phyloP scores from a whole-genome alignment of 1,284 basidiomycete species.

The Apiotrichum veenhuisii region DNA sequence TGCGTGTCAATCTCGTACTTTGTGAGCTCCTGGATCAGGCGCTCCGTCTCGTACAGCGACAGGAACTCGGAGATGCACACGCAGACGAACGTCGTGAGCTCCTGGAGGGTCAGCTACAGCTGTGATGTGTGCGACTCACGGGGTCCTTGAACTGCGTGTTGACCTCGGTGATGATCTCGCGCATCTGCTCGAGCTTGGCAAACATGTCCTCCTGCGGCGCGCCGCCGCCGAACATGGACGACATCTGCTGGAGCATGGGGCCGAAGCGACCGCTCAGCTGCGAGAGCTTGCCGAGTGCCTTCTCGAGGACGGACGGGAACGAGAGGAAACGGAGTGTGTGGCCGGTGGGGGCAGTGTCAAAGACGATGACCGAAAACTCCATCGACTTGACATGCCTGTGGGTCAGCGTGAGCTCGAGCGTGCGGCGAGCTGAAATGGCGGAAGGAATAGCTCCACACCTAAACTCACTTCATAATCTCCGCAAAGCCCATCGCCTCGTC shows the following conservation, averaged over 20 bases:
- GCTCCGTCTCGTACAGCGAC: constrained; percentile 96
- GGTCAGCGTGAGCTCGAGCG: no score
- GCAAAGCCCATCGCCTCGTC: constrained; percentile 99
- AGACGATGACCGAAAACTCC: constrained; percentile 99
- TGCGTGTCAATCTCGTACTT: constrained; percentile 98
- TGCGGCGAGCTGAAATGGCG: no score
- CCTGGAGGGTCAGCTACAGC: constrained; percentile 53
- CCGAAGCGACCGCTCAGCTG: constrained; percentile 88
- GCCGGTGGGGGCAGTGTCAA: constrained; percentile 97
- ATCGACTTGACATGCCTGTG: constrained; percentile 97
- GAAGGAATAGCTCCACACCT: not conserved
- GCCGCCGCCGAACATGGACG: constrained; percentile 82
- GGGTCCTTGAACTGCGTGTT: constrained; percentile 99
- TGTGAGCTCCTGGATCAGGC: constrained; percentile 92
- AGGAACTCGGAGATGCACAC: constrained; percentile 98
- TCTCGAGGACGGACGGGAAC: constrained; percentile 96
- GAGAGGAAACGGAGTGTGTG: constrained; percentile 97
- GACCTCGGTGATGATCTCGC: constrained; percentile 94
- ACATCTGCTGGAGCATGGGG: constrained; percentile 97
- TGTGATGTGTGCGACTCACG: constrained; percentile 54
- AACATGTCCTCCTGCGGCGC: constrained; percentile 92
- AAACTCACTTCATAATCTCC: constrained; percentile 94
- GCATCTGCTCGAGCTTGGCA: constrained; percentile 95
- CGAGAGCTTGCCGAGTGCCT: constrained; percentile 92
- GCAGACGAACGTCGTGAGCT: constrained; percentile 97